Conservation (phyloP, 2,329 filamentous ascomycete species). For the Thielaviopsis musarum region DNA sequence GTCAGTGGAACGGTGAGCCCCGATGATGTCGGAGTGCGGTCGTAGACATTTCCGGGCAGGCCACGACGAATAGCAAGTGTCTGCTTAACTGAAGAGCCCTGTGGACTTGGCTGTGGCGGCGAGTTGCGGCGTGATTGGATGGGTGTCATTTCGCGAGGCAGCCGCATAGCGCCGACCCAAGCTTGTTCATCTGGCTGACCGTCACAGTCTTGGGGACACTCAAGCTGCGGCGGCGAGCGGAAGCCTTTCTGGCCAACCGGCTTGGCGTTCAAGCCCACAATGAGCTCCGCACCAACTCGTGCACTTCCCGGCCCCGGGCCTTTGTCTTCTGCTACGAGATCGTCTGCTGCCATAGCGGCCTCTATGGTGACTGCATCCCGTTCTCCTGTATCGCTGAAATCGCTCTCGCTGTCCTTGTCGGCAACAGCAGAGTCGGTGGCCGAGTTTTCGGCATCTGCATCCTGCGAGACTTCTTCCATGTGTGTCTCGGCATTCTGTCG, state of each 20-base stretch:
- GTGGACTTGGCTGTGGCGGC: conserved; percentile 11
- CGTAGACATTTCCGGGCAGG: not conserved
- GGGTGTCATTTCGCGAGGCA: conserved; percentile 16
- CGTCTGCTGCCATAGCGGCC: no score
- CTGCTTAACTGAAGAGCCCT: not conserved
- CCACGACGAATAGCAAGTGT: not conserved
- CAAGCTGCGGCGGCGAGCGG: not conserved
- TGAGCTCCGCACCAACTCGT: not conserved
- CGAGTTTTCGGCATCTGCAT: conserved; percentile 17
- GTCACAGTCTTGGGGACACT: conserved; percentile 16
- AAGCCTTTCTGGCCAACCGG: conserved; percentile 18
- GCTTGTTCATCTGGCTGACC: conserved; percentile 41
- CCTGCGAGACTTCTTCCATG: conserved; percentile 13
- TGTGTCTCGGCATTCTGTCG: conserved; percentile 14
- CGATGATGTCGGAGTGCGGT: conserved; percentile 15
- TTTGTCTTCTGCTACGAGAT: no score
- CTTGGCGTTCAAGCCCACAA: not conserved
- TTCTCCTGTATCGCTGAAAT: not conserved
- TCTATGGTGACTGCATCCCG: not conserved
- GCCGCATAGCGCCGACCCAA: conserved; percentile 34
- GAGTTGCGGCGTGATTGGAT: conserved; percentile 24
- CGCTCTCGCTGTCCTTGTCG: conserved; percentile 21
- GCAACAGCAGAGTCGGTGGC: conserved; percentile 19
- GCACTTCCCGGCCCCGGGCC: no score
- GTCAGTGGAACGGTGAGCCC: not conserved